These are phyloP conservation scores for Plasmodium coatneyi DNA, from an alignment of 169 alveolate genomes.

Conservation along the genomic window DNA sequence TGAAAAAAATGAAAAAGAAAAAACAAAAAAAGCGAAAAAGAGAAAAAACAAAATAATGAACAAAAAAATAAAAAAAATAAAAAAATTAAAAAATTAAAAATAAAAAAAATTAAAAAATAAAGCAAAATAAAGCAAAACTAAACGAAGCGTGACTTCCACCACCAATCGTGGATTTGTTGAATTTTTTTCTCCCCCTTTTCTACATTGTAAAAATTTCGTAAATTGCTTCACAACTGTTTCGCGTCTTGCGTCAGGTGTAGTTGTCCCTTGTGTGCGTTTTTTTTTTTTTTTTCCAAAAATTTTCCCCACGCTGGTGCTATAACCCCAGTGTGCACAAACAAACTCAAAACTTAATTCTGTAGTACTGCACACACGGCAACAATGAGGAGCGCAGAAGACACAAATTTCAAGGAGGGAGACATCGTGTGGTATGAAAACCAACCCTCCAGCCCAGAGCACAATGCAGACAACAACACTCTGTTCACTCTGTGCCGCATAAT, in stretches of 20 bases:
- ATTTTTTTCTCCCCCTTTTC: not conserved
- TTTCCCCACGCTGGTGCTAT: not conserved
- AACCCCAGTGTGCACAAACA: not conserved
- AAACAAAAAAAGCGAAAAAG: not conserved
- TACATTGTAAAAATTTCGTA: not conserved
- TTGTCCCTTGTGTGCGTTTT: not conserved
- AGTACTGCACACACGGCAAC: not conserved
- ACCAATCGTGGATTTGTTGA: not conserved
- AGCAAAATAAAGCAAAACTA: not conserved
- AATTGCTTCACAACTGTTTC: not conserved
- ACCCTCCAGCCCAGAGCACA: slow-evolving; percentile 10
- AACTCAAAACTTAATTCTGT: not conserved
- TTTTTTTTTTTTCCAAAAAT: not conserved
- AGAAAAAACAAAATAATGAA: not conserved
- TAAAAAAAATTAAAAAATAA: not conserved
- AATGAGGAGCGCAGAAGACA: not conserved
- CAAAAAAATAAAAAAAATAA: not conserved
- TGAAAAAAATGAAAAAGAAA: not conserved
- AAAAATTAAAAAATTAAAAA: not conserved
- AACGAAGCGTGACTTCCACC: not conserved
- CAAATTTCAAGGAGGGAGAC: slow-evolving; percentile 42
- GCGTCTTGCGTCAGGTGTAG: not conserved
- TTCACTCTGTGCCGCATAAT: slow-evolving; percentile 43
- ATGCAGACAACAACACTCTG: not conserved
- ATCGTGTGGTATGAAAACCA: slow-evolving; percentile 54